Conservation (phyloP, 106 monocot genomes). For the Acanthochlamys bracteata region DNA sequence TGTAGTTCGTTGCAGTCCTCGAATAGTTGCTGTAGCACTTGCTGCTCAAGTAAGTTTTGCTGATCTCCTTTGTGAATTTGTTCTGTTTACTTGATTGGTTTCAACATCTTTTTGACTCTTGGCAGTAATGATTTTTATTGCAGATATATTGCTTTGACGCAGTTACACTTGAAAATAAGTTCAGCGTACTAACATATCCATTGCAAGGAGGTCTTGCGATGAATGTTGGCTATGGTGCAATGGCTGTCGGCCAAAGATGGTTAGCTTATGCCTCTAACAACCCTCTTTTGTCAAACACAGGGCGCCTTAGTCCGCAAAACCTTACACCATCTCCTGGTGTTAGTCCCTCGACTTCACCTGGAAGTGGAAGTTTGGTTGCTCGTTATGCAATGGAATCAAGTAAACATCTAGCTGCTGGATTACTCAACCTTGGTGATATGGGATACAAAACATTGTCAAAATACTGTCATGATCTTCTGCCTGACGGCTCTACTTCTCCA, state of each 20-base stretch:
- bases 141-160: constrained; percentile 99
- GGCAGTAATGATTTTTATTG: background rate
- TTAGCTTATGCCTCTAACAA: constrained; percentile 89
- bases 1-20: constrained; percentile 86
- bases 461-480: constrained; percentile 74
- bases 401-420: constrained; percentile 89
- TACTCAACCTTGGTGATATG: constrained; percentile 88
- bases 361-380: constrained; percentile 85
- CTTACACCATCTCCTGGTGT: constrained; percentile 83
- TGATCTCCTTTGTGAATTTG: no score
- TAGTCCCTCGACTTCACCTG: constrained; percentile 88
- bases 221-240: constrained; percentile 89
- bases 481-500: constrained; percentile 82
- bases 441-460: constrained; percentile 85
- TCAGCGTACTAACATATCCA: constrained; percentile 88
- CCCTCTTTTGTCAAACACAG: constrained; percentile 68
- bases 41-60: constrained; percentile 71
- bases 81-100: constrained; percentile 1
- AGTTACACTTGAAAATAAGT: constrained; percentile 87
- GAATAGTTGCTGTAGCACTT: constrained; percentile 85
- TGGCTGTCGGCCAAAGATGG: constrained; percentile 92
- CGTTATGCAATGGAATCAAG: constrained; percentile 98
- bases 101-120: background rate
- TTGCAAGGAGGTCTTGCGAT: constrained; percentile 68
- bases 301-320: constrained; percentile 90